Conservation (phyloP, 2,329 filamentous ascomycete species). For the Trichoderma sp. region DNA sequence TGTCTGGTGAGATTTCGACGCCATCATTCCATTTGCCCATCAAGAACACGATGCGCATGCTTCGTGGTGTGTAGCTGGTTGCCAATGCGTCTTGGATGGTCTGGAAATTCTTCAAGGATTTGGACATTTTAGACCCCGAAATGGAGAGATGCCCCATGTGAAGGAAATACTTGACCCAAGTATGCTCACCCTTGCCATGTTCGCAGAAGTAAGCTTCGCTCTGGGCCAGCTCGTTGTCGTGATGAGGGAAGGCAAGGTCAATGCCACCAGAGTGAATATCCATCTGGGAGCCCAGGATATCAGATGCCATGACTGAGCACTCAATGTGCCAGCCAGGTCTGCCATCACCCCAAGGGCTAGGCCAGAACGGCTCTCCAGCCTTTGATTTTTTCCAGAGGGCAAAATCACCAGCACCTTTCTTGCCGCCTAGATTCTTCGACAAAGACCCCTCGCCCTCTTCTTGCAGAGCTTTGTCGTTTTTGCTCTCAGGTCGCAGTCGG, state of each 20-base stretch:
- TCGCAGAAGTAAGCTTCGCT: slow-evolving; percentile 79
- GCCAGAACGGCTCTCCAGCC: slow-evolving; percentile 88
- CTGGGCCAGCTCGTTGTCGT: slow-evolving; percentile 90
- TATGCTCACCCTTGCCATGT: slow-evolving; percentile 54
- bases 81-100: slow-evolving; percentile 82
- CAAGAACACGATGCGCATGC: slow-evolving; percentile 82
- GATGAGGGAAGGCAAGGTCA: slow-evolving; percentile 88
- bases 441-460: slow-evolving; percentile 90
- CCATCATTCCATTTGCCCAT: slow-evolving; percentile 89
- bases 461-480: slow-evolving; percentile 77
- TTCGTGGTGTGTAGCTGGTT: slow-evolving; percentile 71
- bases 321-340: slow-evolving; percentile 97
- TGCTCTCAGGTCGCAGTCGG: slow-evolving; percentile 79
- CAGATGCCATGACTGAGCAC: slow-evolving; percentile 93
- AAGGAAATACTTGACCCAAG: slow-evolving; percentile 95
- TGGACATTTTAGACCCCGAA: slow-evolving; percentile 92
- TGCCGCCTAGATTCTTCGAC: slow-evolving; percentile 61
- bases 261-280: slow-evolving; percentile 94
- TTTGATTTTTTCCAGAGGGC: slow-evolving; percentile 93
- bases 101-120: slow-evolving; percentile 93
- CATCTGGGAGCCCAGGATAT: slow-evolving; percentile 79
- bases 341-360: slow-evolving; percentile 82
- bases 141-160: slow-evolving; percentile 92
- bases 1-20: slow-evolving; percentile 84
- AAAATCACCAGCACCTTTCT: slow-evolving; percentile 81